A percentile compares a stretch with the other conserved stretches of the same genome.
These are phyloP conservation scores for Eimeria praecox DNA, from an alignment of 169 alveolate genomes.

Conservation along the genomic window DNA sequence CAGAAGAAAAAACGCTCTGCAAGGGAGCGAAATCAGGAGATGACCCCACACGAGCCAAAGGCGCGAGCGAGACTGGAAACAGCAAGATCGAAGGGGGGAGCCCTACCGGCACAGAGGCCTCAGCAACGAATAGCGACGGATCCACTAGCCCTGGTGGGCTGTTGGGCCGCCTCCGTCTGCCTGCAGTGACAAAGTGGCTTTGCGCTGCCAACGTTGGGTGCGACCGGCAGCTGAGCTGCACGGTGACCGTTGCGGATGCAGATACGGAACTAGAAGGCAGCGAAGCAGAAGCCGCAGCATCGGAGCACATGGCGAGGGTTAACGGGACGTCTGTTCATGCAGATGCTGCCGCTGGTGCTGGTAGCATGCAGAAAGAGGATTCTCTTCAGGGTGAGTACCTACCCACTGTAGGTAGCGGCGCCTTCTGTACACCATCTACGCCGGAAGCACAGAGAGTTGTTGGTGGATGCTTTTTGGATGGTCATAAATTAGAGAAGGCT, in stretches of 20 bases:
- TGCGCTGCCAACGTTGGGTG: neutral
- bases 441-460: neutral
- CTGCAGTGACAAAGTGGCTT: slow-evolving; percentile 21
- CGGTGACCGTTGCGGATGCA: neutral
- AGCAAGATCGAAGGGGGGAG: neutral
- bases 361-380: neutral
- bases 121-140: neutral
- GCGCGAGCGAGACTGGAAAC: neutral
- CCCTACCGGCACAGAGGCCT: neutral
- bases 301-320: neutral
- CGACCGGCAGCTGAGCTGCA: slow-evolving; percentile 26
- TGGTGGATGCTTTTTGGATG: neutral
- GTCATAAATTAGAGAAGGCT: neutral
- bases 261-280: slow-evolving; percentile 53
- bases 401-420: neutral
- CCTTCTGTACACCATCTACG: neutral
- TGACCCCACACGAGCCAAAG: neutral
- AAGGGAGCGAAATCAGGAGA: neutral
- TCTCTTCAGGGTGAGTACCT: neutral
- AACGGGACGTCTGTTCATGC: neutral
- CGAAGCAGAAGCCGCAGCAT: slow-evolving; percentile 48
- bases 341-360: neutral
- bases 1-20: neutral
- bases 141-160: neutral
- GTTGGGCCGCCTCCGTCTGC: slow-evolving; percentile 10